Evolutionary conservation across 345 rosid genomes (phyloP).

Genomic region (Capsella bursapastoris): DNA sequence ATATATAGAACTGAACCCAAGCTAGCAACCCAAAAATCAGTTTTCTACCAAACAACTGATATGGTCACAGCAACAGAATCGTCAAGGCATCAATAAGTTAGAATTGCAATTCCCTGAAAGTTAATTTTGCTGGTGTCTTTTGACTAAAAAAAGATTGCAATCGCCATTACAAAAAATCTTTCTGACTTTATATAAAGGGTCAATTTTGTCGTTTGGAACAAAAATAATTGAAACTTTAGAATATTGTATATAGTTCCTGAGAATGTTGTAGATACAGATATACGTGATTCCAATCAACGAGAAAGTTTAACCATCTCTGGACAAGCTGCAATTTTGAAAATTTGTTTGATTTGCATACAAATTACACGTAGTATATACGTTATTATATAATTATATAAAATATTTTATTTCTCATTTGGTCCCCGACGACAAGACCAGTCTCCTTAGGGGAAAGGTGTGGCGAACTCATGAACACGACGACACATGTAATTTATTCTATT

Average conservation of each 20-base stretch:
- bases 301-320: constrained; percentile 5
- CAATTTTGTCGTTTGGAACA: constrained; percentile 33
- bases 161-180: constrained; percentile 9
- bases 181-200: constrained; percentile 17
- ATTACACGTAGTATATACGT: background rate
- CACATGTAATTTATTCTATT: constrained; percentile 6
- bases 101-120: background rate
- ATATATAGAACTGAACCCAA: too few relatives aligned
- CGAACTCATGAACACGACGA: constrained; percentile 28
- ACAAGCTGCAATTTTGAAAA: background rate
- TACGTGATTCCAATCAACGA: constrained; percentile 9
- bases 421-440: constrained; percentile 46
- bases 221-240: constrained; percentile 22
- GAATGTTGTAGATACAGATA: constrained; percentile 6
- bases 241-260: background rate
- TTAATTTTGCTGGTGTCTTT: constrained; percentile 26
- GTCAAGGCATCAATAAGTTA: background rate
- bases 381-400: background rate
- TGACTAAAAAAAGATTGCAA: constrained; percentile 29
- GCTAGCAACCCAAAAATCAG: too few relatives aligned
- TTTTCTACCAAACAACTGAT: background rate
- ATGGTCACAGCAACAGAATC: background rate
- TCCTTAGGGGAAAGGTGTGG: constrained; percentile 36
- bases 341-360: constrained; percentile 1
- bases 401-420: constrained; percentile 23